These are phyloP conservation scores for Wickerhamomyces xylosicus DNA, from an alignment of 805 yeast species.

Conservation along the genomic window DNA sequence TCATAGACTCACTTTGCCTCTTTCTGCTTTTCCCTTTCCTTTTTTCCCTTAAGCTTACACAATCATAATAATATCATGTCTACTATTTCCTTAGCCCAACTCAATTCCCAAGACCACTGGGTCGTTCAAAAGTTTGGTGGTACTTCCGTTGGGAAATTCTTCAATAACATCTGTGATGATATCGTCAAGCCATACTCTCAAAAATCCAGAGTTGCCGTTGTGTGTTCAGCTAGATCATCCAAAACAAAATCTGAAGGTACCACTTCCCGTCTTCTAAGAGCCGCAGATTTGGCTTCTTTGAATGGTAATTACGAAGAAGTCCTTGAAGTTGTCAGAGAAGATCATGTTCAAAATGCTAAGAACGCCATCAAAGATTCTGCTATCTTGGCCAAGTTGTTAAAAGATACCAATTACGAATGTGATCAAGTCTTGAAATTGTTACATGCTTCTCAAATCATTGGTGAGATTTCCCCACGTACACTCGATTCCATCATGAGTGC, in stretches of 20 bases:
- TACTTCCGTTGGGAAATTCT: slow-evolving; percentile 92
- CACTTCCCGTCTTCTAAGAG: slow-evolving; percentile 70
- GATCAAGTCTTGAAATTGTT: slow-evolving; percentile 57
- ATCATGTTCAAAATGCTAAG: slow-evolving; percentile 70
- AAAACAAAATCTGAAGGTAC: slow-evolving; percentile 92
- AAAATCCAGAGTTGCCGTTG: slow-evolving; percentile 72
- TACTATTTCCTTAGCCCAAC: slow-evolving; percentile 6
- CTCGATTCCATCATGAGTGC: slow-evolving; percentile 83
- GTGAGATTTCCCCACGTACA: slow-evolving; percentile 84
- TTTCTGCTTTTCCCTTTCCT: too few species aligned
- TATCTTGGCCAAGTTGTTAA: slow-evolving; percentile 43
- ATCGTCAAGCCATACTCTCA: slow-evolving; percentile 62
- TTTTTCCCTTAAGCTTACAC: too few species aligned
- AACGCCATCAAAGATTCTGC: slow-evolving; percentile 32
- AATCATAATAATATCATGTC: slow-evolving; percentile 1
- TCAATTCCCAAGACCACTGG: slow-evolving; percentile 33
- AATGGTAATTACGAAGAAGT: slow-evolving; percentile 47
- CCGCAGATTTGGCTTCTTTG: slow-evolving; percentile 72
- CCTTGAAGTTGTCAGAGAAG: slow-evolving; percentile 61
- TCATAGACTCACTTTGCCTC: too few species aligned
- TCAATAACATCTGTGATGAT: slow-evolving; percentile 74
- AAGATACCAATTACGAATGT: slow-evolving; percentile 55
- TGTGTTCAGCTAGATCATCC: slow-evolving; percentile 91
- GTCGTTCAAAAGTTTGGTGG: slow-evolving; percentile 95
- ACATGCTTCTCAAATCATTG: slow-evolving; percentile 83